Evolutionary conservation across 1,284 basidiomycete genomes (phyloP).

Genomic region (Ustilago tritici): DNA sequence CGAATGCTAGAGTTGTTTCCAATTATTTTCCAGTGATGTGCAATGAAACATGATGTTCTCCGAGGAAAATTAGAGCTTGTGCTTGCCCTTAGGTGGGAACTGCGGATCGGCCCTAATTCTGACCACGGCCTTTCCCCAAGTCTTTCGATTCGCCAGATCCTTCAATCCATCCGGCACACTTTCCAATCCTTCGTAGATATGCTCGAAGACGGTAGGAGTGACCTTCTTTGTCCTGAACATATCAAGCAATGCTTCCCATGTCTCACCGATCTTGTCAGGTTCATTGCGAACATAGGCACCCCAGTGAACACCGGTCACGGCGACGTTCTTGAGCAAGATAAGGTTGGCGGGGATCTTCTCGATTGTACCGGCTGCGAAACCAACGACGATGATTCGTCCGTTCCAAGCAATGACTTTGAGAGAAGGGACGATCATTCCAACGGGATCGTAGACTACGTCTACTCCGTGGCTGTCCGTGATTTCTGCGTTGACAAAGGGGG

Average conservation of each 20-base stretch:
- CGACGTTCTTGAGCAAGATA: slow-evolving; percentile 89
- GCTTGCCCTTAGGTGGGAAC: slow-evolving; percentile 52
- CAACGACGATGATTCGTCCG: slow-evolving; percentile 88
- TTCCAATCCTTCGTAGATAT: slow-evolving; percentile 79
- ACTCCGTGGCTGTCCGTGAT: slow-evolving; percentile 60
- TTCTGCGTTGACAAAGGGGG: slow-evolving; percentile 4
- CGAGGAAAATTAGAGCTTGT: slow-evolving; percentile 37
- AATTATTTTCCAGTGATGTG: not conserved
- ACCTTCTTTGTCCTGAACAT: slow-evolving; percentile 78
- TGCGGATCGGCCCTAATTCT: slow-evolving; percentile 71
- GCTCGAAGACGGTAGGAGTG: slow-evolving; percentile 80
- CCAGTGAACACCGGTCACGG: slow-evolving; percentile 61
- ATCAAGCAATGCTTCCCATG: slow-evolving; percentile 82
- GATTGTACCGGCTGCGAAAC: slow-evolving; percentile 71
- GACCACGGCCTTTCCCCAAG: slow-evolving; percentile 91
- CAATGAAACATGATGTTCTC: not conserved
- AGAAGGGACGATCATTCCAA: slow-evolving; percentile 61
- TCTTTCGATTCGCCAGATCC: slow-evolving; percentile 79
- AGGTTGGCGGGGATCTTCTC: slow-evolving; percentile 75
- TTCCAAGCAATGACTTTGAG: slow-evolving; percentile 82
- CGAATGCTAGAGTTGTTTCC: not conserved
- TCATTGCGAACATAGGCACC: slow-evolving; percentile 73
- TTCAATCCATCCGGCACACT: slow-evolving; percentile 75
- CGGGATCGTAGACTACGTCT: slow-evolving; percentile 74
- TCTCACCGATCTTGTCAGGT: slow-evolving; percentile 75